Conservation (phyloP, 768 basidiomycete species). For the Calvatia gigantea region DNA sequence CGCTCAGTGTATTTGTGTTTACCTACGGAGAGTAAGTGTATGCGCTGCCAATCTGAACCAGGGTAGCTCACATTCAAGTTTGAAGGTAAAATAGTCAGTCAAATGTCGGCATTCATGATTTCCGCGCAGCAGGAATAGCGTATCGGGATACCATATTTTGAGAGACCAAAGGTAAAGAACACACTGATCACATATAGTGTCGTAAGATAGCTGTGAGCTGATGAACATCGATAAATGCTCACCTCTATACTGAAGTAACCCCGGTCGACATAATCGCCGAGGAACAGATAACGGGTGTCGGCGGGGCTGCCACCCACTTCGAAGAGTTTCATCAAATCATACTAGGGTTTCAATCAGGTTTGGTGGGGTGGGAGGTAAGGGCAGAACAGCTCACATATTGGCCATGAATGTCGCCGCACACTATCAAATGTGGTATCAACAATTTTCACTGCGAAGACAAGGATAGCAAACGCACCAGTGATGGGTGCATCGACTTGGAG, state of each 20-base stretch:
- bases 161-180: slow-evolving; percentile 97
- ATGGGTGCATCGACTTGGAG: slow-evolving; percentile 96
- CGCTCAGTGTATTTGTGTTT: slow-evolving; percentile 99
- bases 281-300: slow-evolving; percentile 87
- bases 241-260: slow-evolving; percentile 95
- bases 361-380: slow-evolving; percentile 8
- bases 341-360: slow-evolving; percentile 41
- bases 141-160: slow-evolving; percentile 99
- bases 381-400: slow-evolving; percentile 78
- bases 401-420: slow-evolving; percentile 97
- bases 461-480: slow-evolving; percentile 60
- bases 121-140: slow-evolving; percentile 92
- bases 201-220: slow-evolving; percentile 3
- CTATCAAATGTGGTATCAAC: slow-evolving; percentile 33
- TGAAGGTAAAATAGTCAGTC: slow-evolving; percentile 99
- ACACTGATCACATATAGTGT: slow-evolving; percentile 53
- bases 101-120: slow-evolving; percentile 99
- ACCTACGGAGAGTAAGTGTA: slow-evolving; percentile 43
- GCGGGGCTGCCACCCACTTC: slow-evolving; percentile 95
- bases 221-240: slow-evolving; percentile 14
- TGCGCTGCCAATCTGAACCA: slow-evolving; percentile 4
- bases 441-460: background rate
- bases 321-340: slow-evolving; percentile 93
- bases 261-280: slow-evolving; percentile 91
- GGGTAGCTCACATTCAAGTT: slow-evolving; percentile 81